Conservation (phyloP, 2,329 filamentous ascomycete species). For the Aphanocladium album region DNA sequence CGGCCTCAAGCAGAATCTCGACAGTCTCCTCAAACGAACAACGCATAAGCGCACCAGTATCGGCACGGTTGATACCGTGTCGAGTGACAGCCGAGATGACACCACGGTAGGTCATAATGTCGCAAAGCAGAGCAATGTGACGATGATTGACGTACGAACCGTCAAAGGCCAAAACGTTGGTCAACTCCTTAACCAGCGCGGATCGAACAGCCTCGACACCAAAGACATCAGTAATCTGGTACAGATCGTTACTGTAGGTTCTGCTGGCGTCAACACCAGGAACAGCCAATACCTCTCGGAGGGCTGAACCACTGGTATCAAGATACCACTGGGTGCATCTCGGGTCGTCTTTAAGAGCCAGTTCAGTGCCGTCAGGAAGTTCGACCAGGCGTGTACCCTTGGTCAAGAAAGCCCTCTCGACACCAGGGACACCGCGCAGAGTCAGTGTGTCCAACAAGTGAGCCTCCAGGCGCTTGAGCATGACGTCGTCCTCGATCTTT, state of each 20-base stretch:
- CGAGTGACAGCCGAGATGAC: slow-evolving; percentile 93
- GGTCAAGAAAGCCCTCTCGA: slow-evolving; percentile 91
- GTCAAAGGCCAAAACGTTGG: slow-evolving; percentile 91
- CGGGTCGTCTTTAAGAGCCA: slow-evolving; percentile 67
- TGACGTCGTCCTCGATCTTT: slow-evolving; percentile 76
- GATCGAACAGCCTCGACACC: slow-evolving; percentile 92
- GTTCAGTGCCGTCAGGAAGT: slow-evolving; percentile 64
- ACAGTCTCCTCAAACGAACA: slow-evolving; percentile 99
- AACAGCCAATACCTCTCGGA: slow-evolving; percentile 78
- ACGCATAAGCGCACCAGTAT: slow-evolving; percentile 97
- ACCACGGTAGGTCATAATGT: slow-evolving; percentile 96
- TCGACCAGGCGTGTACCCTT: slow-evolving; percentile 66
- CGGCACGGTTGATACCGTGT: slow-evolving; percentile 96
- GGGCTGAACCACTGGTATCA: slow-evolving; percentile 85
- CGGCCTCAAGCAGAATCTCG: slow-evolving; percentile 94
- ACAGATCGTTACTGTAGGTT: slow-evolving; percentile 93
- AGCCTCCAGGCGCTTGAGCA: slow-evolving; percentile 85
- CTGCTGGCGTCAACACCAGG: slow-evolving; percentile 81
- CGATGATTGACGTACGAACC: slow-evolving; percentile 99
- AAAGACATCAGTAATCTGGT: slow-evolving; percentile 89
- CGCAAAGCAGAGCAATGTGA: slow-evolving; percentile 88
- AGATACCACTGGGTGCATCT: slow-evolving; percentile 90
- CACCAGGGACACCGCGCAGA: slow-evolving; percentile 81
- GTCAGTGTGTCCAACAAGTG: slow-evolving; percentile 89
- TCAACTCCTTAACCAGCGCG: slow-evolving; percentile 82